Evolutionary conservation across 129 eudicot species (phyloP), one percentile per base, ranked within the genome.

Genomic region (Tanacetum coccineum): DNA sequence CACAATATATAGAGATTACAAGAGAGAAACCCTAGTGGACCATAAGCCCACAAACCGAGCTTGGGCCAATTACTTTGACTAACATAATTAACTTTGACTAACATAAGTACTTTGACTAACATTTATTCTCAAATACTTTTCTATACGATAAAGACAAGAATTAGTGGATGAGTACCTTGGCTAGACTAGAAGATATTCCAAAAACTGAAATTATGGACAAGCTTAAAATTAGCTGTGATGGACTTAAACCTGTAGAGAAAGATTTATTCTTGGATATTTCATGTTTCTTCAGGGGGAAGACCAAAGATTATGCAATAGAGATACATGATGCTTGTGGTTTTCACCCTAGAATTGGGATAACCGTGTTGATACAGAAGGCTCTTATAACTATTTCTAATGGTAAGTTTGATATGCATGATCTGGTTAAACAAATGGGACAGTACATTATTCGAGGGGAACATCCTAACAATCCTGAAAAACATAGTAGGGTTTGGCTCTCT

Each of bases 201-300:
- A 15, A 9, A 8, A 0, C 3, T 57, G 17, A 22, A 57, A 57
- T 57, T 57, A 6, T 25, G 0, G 13, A 12, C 0, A 57, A 25
- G 70, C 45, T 76, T 71, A 9, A 74, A 79, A 66, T 42, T 50
- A 12, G 49, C 28, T 32, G 6, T 8, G 52, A 48, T 9, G 52
- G 52, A 48, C 52, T 48, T 0, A 9, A 48, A 9, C 52, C 2
- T 48, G 17, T 6, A 1, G 52, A 48, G 52, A 48, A 9, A 48
- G 52, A 48, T n/a, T 2, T 48, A n/a, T 48, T 48, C 52, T 48
- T 48, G 10, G 39, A 32, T 32, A 32, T 32, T 32, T 7, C 39
- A 32, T 32, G 39, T 32, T 32, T 32, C 39, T 32, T 48, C 15
- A 48, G 52, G 17, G 15, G 13, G 52, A 2, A 13, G 52, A 13